Base-by-base conservation (phyloP, 768 basidiomycete species). In the Gymnopilus dilepis region DNA sequence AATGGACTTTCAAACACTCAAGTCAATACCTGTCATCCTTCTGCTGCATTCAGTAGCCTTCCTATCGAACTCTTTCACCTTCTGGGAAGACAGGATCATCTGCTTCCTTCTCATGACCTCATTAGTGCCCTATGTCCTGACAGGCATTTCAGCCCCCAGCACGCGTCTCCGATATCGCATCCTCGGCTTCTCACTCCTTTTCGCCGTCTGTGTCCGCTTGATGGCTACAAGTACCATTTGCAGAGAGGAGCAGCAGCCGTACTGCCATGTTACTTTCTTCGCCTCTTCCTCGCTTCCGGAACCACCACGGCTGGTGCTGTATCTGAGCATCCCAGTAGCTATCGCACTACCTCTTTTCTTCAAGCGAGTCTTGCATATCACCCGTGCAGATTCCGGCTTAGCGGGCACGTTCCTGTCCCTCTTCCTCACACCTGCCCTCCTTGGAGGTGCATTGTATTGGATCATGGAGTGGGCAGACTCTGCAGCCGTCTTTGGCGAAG, bases 21-120 rank as follows among this genome's bases (percentile, higher is more conserved):
- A 64, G 28, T 69, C 76, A 8, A 67, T 74, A 1, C 79, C 82
- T 1, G 63, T 91, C 38, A 75, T 87, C 33, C 81, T 90, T 57
- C 58, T 86, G 58, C 78, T 94, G 2, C 95, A 99, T 68, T 75
- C 88, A 1, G 56, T 90, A 3, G 79, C 89, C 6, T 97, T 97
- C 75, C 84, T 90, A 15, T 97, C 95, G 24, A 99, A 99, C 78
- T 97, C 95, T 0, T 97, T 94, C 79, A 94, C 92, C n/a, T 85
- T 99, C 73, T 98, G 95, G 95, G 97, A 99, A 82, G 96, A 98
- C 72, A 84, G 84, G 31, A 79, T 93, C 58, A 80, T 91, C 11
- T 84, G 87, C 7, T 96, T 88, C 82, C 82, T 99, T 56, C 77
- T 89, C 61, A 71, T 88, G 43, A 84, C 84, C 37, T 90, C 86